Evolutionary conservation across 108 stramenopile genomes (phyloP).

Genomic region (Cyclotella distinguenda): DNA sequence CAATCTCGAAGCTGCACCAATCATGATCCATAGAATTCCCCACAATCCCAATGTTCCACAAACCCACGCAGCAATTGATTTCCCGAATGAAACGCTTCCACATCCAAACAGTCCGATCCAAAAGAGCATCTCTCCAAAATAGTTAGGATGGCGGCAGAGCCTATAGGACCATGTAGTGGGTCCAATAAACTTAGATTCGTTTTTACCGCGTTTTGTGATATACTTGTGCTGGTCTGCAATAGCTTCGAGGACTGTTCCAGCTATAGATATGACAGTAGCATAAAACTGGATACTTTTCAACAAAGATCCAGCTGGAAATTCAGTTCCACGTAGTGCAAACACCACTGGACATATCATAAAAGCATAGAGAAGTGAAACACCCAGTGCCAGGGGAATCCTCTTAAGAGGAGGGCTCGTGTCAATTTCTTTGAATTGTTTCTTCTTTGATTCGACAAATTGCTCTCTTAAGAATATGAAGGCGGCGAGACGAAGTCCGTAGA

Average conservation of each 20-base stretch:
- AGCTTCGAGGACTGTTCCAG: slow-evolving; percentile 28
- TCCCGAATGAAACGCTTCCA: slow-evolving; percentile 55
- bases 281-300: slow-evolving; percentile 5
- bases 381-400: slow-evolving; percentile 28
- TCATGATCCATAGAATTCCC: slow-evolving; percentile 66
- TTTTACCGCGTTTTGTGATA: slow-evolving; percentile 22
- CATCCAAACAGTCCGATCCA: slow-evolving; percentile 63
- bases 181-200: slow-evolving; percentile 27
- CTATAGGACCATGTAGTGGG: slow-evolving; percentile 50
- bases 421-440: slow-evolving; percentile 14
- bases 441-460: slow-evolving; percentile 31
- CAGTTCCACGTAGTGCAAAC: slow-evolving; percentile 32
- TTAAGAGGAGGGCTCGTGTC: slow-evolving; percentile 32
- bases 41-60: slow-evolving; percentile 52
- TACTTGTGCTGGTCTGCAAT: slow-evolving; percentile 50
- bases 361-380: slow-evolving; percentile 39
- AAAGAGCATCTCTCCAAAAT: slow-evolving; percentile 68
- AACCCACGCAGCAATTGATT: slow-evolving; percentile 45
- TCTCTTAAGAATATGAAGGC: slow-evolving; percentile 28
- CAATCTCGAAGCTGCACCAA: slow-evolving; percentile 47
- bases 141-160: slow-evolving; percentile 74
- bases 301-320: not conserved
- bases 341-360: slow-evolving; percentile 42
- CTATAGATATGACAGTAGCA: slow-evolving; percentile 10
- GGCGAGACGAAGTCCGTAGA: slow-evolving; percentile 43